Percentiles rank a stretch among this genome's conserved stretches.
Conservation (phyloP, 2,329 filamentous ascomycete genomes). For the Paracorniculantispora psalliotae region DNA sequence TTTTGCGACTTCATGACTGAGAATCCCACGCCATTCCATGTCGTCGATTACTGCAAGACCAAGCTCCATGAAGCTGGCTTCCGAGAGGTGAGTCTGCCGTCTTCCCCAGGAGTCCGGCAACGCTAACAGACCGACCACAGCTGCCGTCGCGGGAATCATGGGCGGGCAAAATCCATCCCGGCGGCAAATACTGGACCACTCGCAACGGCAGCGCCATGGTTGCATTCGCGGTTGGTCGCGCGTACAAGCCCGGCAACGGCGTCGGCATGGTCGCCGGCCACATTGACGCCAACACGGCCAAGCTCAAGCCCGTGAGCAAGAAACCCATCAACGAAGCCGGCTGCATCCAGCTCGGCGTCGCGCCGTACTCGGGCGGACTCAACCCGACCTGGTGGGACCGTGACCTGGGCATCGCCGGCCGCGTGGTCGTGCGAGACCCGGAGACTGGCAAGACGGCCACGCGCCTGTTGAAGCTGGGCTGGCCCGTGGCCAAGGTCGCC, state of each 20-base stretch:
- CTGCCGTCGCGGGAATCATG: constrained; percentile 77
- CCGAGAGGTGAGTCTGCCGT: constrained; percentile 49
- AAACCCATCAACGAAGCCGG: constrained; percentile 71
- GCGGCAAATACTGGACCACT: constrained; percentile 83
- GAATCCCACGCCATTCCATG: constrained; percentile 91
- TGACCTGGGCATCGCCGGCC: constrained; percentile 83
- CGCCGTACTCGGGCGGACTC: constrained; percentile 83
- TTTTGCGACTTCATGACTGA: constrained; percentile 83
- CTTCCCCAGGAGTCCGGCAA: not conserved
- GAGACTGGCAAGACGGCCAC: constrained; percentile 69
- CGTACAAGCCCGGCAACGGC: constrained; percentile 80
- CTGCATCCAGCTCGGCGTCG: constrained; percentile 83
- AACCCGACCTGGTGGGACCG: constrained; percentile 96
- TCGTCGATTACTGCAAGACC: constrained; percentile 71
- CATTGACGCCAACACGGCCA: constrained; percentile 86
- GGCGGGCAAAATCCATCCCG: constrained; percentile 63
- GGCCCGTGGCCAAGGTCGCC: constrained; percentile 89
- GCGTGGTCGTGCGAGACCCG: constrained; percentile 75
- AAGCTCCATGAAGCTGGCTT: constrained; percentile 71
- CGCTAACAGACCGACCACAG: constrained; percentile 29
- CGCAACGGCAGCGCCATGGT: constrained; percentile 83
- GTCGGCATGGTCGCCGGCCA: constrained; percentile 86
- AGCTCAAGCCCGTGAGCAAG: constrained; percentile 83
- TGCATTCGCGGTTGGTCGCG: constrained; percentile 75
- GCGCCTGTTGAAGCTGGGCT: constrained; percentile 84